Evolutionary conservation across 202 grass and related monocot species (phyloP).

Genomic region (Panicum virgatum): DNA sequence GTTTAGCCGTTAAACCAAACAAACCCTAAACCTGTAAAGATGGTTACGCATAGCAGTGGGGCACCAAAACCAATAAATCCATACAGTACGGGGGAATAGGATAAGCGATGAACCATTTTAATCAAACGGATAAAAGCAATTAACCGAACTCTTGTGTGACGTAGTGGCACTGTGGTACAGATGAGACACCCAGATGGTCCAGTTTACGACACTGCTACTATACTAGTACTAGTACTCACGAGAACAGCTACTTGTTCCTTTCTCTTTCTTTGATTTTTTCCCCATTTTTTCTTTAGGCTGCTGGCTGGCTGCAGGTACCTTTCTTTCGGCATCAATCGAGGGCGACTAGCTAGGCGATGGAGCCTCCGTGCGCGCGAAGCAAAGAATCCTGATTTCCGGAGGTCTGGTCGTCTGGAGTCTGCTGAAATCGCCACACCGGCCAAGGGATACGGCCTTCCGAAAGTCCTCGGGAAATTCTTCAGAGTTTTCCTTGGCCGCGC

Average conservation of each 20-base stretch:
- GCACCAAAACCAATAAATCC: background rate
- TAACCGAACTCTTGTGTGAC: background rate
- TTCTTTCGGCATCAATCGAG: background rate
- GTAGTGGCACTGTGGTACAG: no score
- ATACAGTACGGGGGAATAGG: background rate
- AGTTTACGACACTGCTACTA: no score
- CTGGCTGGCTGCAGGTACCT: background rate
- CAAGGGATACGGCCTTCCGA: background rate
- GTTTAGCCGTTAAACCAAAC: no score
- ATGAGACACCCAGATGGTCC: no score
- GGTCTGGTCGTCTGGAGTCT: background rate
- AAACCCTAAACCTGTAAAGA: background rate
- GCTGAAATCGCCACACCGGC: background rate
- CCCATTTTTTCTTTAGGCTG: no score
- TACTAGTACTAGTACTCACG: no score
- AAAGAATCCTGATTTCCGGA: background rate
- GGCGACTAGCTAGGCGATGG: no score
- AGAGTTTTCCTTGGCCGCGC: background rate
- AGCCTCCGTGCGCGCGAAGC: constrained; percentile 9
- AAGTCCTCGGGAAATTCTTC: background rate
- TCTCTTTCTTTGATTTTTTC: no score
- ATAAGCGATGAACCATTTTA: background rate
- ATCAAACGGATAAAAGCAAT: background rate
- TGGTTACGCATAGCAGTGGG: background rate
- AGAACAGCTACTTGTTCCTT: no score